These are phyloP conservation scores for Porodaedalea pini DNA, from an alignment of 1,284 basidiomycete species.

Conservation along the genomic window DNA sequence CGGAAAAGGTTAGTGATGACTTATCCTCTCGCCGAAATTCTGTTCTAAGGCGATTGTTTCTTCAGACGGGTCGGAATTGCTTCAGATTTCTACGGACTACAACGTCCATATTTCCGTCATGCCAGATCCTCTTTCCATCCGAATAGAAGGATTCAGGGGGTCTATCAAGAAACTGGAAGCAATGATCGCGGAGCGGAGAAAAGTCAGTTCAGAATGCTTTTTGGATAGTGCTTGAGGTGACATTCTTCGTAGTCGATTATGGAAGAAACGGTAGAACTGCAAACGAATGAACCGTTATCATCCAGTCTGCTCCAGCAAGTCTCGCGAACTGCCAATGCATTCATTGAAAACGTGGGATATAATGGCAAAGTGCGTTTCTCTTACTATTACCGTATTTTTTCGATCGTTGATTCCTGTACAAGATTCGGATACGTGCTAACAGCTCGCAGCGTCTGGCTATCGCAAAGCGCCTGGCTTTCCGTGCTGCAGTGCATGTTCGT, in stretches of 20 bases:
- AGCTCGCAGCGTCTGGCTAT: constrained; percentile 36
- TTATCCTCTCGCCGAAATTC: constrained; percentile 10
- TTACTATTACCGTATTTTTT: constrained; percentile 5
- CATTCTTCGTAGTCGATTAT: constrained; percentile 42
- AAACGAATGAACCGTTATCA: constrained; percentile 39
- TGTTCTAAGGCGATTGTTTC: constrained; percentile 2
- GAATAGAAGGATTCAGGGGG: constrained; percentile 53
- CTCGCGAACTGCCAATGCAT: constrained; percentile 63
- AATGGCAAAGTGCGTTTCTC: constrained; percentile 40
- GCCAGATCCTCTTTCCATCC: constrained; percentile 52
- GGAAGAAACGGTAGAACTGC: constrained; percentile 47
- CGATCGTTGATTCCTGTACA: constrained; percentile 13
- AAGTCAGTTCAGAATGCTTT: constrained; percentile 33
- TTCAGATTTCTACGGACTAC: constrained; percentile 53
- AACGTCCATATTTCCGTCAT: constrained; percentile 59
- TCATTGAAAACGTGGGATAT: constrained; percentile 47
- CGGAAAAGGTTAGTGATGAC: constrained; percentile 52
- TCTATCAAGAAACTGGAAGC: constrained; percentile 43
- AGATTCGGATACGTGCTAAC: constrained; percentile 58
- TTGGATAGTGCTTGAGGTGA: constrained; percentile 3
- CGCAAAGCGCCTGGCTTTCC: constrained; percentile 52
- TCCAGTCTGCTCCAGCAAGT: constrained; percentile 52
- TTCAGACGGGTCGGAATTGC: constrained; percentile 61
- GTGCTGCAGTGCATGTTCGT: constrained; percentile 50
- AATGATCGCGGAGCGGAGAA: constrained; percentile 45